Base-by-base conservation (phyloP, 1,139 yeast genomes). In the Blastobotrys illinoisensis region DNA sequence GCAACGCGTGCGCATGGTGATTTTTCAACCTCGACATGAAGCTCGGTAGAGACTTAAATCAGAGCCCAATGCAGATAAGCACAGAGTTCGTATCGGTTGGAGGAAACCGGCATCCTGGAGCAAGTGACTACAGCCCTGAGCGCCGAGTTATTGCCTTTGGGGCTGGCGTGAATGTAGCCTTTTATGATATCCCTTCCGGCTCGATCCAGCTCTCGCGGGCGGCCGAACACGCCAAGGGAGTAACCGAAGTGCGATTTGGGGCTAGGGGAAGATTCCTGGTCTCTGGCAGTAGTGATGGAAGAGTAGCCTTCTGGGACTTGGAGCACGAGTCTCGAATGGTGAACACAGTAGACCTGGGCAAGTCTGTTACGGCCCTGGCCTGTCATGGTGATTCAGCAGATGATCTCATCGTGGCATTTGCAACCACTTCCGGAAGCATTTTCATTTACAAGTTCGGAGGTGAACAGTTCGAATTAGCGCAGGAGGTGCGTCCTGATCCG, bases 91-190 rank as follows among this genome's bases (percentile, higher is more conserved):
- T 85, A 7, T 84, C 88, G 62, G 76, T 84, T 14, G 97, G 97
- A 6, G 95, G 91, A 32, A 89, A 89, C 67, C 80, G 81, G 60
- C 91, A 86, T 63, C 78, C 86, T 9, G 81, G 79, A 62, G 84
- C 81, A 3, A 80, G 88, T 9, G 95, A 85, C 64, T 81, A 78
- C 65, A 75, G 77, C 59, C 58, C 67, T 0, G 56, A 58, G 0
- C 64, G 65, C 13, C 69, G 74, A 19, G 57, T 79, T 4, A 76
- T 87, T 9, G 96, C 95, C 0, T 89, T 75, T 70, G 97, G 95
- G 9, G 93, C 96, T 0, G 83, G 83, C 1, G 77, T 76, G 52
- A 78, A 81, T n/a, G 73, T 90, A 48, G 95, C 95, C 0, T 68
- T 89, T 46, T 88, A 95, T 95, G 71, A 78, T 36, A 0, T 79